These are phyloP conservation scores for Microbotryomycetes sp. DNA, from an alignment of 1,284 basidiomycete species.

Conservation along the genomic window DNA sequence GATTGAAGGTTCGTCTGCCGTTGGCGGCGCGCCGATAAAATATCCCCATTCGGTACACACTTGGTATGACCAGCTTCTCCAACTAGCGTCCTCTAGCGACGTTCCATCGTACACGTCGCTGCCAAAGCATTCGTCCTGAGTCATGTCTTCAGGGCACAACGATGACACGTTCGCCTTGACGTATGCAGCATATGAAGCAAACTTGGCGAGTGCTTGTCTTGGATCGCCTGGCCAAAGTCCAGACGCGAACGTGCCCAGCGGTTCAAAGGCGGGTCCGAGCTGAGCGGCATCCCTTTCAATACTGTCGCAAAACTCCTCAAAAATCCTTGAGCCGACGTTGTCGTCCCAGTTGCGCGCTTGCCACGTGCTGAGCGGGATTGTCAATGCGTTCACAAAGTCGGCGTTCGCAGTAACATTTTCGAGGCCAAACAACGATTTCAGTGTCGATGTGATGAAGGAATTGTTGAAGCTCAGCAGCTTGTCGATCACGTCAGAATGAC, in stretches of 20 bases:
- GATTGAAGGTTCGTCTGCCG: constrained; percentile 56
- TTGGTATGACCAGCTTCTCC: constrained; percentile 64
- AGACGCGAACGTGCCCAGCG: not conserved
- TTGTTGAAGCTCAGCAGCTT: constrained; percentile 23
- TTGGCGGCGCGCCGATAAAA: constrained; percentile 60
- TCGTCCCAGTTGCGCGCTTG: constrained; percentile 34
- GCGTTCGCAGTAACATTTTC: constrained; percentile 25
- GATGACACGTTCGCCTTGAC: constrained; percentile 22
- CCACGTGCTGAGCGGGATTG: constrained; percentile 31
- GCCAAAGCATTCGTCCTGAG: constrained; percentile 60
- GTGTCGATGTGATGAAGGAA: constrained; percentile 13
- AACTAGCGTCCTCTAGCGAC: constrained; percentile 55
- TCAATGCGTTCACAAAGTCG: constrained; percentile 33
- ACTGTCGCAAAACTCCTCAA: constrained; percentile 26
- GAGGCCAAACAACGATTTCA: constrained; percentile 33
- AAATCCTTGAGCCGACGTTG: constrained; percentile 24
- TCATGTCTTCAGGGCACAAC: constrained; percentile 16
- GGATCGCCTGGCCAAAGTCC: constrained; percentile 13
- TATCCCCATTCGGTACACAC: constrained; percentile 88
- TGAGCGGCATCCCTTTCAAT: not conserved
- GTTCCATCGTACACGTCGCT: constrained; percentile 58
- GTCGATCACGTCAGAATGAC: constrained; percentile 30
- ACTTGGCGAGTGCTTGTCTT: constrained; percentile 5
- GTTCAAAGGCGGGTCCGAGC: not conserved
- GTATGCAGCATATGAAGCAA: constrained; percentile 20